phyloP scores from a whole-genome alignment of 1,139 yeast species.

The Protomyces gravidus region DNA sequence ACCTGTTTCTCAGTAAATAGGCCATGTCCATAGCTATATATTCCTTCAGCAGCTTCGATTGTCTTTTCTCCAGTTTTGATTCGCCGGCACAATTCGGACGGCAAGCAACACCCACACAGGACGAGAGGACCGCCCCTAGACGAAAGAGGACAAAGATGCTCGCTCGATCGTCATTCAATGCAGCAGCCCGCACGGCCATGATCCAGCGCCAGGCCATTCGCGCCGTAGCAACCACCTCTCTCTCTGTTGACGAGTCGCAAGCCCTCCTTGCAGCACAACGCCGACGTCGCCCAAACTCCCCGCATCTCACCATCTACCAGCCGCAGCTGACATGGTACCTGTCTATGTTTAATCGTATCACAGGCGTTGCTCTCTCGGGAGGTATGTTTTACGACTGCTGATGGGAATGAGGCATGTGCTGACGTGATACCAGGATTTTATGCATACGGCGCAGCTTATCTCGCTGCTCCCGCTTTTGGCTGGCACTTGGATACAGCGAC shows the following conservation, averaged over 20 bases:
- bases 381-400: constrained; percentile 38
- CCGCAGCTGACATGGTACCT: constrained; percentile 81
- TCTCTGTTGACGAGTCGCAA: constrained; percentile 62
- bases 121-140: no score
- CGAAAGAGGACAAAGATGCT: no score
- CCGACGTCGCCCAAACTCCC: constrained; percentile 81
- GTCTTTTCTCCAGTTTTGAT: neutral
- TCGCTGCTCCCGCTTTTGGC: constrained; percentile 63
- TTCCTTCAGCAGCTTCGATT: neutral
- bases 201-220: constrained; percentile 16
- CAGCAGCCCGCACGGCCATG: neutral
- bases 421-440: constrained; percentile 45
- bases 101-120: neutral
- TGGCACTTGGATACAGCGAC: constrained; percentile 56
- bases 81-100: neutral
- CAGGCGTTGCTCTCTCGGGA: constrained; percentile 78
- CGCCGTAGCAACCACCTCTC: constrained; percentile 47
- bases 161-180: constrained; percentile 3
- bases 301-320: constrained; percentile 82
- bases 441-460: constrained; percentile 70
- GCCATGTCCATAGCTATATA: neutral
- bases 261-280: constrained; percentile 75
- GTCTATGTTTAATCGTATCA: constrained; percentile 79
- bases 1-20: constrained; percentile 50
- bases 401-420: neutral